Evolutionary conservation across 2,329 filamentous ascomycete species (phyloP).

Genomic region (Fusarium humuli): DNA sequence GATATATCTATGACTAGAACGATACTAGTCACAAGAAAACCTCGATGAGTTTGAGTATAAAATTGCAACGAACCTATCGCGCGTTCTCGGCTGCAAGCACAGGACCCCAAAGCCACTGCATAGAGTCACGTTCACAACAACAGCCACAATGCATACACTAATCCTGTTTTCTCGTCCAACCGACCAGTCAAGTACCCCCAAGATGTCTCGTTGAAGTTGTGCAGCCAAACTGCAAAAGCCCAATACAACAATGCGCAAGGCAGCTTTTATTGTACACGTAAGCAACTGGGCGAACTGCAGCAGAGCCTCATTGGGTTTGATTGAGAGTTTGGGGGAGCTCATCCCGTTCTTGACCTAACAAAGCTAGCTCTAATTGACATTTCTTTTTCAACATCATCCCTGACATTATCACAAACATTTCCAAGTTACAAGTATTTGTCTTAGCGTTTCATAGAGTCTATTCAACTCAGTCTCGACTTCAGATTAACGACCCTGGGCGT

Average conservation of each 20-base stretch:
- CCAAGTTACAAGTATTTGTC: background rate
- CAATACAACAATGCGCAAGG: slow-evolving; percentile 2
- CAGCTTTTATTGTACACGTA: slow-evolving; percentile 17
- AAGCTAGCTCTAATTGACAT: background rate
- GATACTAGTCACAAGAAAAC: accelerated
- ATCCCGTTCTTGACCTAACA: background rate
- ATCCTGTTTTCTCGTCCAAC: background rate
- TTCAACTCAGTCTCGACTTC: background rate
- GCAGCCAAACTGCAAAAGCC: background rate
- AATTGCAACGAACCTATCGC: background rate
- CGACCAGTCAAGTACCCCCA: background rate
- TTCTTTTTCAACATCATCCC: background rate
- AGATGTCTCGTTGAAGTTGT: background rate
- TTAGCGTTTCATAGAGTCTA: no score
- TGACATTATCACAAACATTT: background rate
- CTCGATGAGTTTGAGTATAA: background rate
- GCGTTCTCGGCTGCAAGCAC: background rate
- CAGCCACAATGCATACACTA: background rate
- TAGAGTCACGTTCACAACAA: background rate
- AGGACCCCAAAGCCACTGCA: background rate
- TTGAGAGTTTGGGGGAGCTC: background rate
- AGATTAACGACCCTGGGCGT: background rate
- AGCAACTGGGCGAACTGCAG: slow-evolving; percentile 6
- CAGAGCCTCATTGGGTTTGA: slow-evolving; percentile 20
- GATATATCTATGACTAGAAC: background rate